Evolutionary conservation across 768 basidiomycete species (phyloP).

Genomic region (Mycena galopus): DNA sequence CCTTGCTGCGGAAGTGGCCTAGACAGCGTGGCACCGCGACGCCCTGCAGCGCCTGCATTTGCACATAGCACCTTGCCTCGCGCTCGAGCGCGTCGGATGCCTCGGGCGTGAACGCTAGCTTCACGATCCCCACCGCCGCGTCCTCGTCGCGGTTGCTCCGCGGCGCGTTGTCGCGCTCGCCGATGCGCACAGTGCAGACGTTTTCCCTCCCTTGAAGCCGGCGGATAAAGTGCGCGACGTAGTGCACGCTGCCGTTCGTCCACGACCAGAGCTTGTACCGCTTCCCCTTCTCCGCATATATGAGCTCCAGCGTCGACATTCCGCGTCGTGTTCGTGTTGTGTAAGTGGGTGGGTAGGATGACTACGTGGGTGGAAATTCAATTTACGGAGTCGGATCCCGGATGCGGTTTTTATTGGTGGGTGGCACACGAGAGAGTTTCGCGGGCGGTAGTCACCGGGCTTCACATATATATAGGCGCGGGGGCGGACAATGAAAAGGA

Average conservation of each 20-base stretch:
- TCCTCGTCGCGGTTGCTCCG: slow-evolving; percentile 22
- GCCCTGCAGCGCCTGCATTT: slow-evolving; percentile 40
- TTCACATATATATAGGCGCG: slow-evolving; percentile 1
- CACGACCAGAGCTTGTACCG: slow-evolving; percentile 37
- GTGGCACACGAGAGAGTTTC: neutral
- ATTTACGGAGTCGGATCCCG: neutral
- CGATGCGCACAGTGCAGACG: slow-evolving; percentile 34
- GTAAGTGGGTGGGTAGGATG: neutral
- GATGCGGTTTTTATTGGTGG: too few species aligned
- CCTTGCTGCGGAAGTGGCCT: slow-evolving; percentile 38
- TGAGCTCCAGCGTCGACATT: slow-evolving; percentile 36
- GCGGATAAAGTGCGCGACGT: slow-evolving; percentile 33
- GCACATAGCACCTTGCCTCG: slow-evolving; percentile 41
- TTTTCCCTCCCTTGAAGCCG: neutral
- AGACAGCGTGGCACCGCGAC: slow-evolving; percentile 40
- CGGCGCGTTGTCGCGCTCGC: slow-evolving; percentile 26
- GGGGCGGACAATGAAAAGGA: neutral
- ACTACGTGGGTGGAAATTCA: neutral
- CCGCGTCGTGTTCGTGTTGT: neutral
- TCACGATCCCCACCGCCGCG: slow-evolving; percentile 35
- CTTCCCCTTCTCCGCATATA: slow-evolving; percentile 16
- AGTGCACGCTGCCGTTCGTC: slow-evolving; percentile 31
- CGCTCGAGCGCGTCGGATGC: slow-evolving; percentile 37
- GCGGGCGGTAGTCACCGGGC: neutral
- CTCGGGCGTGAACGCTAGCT: slow-evolving; percentile 36